Conservation (phyloP, 768 basidiomycete species). For the Mycena rebaudengoi region DNA sequence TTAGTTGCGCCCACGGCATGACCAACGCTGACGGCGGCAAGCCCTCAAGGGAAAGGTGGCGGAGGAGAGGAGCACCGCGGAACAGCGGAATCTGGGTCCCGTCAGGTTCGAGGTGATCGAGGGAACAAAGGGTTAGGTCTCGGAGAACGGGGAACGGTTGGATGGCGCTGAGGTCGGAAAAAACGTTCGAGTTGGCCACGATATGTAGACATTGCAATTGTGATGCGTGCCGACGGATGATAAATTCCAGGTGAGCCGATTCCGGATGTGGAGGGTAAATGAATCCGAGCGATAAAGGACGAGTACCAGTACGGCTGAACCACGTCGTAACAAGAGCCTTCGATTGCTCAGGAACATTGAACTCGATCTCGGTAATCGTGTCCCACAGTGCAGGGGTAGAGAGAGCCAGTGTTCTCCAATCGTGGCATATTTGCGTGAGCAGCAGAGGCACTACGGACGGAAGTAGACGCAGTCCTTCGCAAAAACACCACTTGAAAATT, state of each 20-base stretch:
- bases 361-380: slow-evolving; percentile 4
- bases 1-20: slow-evolving; percentile 8
- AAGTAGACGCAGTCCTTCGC: background rate
- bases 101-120: background rate
- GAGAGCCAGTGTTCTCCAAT: slow-evolving; percentile 11
- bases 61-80: background rate
- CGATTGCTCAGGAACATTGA: background rate
- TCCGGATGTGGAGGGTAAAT: background rate
- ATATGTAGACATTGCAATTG: slow-evolving; percentile 3
- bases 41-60: slow-evolving; percentile 3
- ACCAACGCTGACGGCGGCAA: background rate
- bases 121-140: background rate
- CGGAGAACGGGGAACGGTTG: background rate
- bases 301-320: slow-evolving; percentile 16
- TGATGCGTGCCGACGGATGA: slow-evolving; percentile 7
- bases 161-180: background rate
- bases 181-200: background rate
- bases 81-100: background rate
- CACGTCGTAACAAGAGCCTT: background rate
- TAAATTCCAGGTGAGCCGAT: background rate
- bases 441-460: background rate
- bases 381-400: slow-evolving; percentile 16
- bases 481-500: slow-evolving; percentile 1
- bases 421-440: slow-evolving; percentile 7
- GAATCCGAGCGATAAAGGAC: slow-evolving; percentile 1